A percentile compares a stretch with the other conserved stretches of the same genome.
These are phyloP conservation scores for Chlorella vulgaris DNA, from an alignment of 139 green algal species.

Conservation along the genomic window DNA sequence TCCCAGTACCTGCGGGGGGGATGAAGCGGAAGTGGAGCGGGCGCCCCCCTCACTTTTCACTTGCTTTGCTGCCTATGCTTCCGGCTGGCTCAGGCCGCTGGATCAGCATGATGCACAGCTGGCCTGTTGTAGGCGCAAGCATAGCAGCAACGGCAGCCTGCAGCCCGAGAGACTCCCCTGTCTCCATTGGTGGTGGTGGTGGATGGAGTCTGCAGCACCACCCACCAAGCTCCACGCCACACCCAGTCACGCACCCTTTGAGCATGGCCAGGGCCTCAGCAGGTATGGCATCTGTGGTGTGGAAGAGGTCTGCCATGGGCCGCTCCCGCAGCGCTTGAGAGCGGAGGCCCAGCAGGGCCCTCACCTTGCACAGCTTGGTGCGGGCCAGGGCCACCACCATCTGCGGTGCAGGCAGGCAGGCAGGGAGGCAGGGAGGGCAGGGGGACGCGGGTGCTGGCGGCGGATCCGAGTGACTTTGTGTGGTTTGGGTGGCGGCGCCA, in stretches of 20 bases:
- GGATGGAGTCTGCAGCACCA: not conserved
- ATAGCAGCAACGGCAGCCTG: too few species aligned
- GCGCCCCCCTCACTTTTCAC: too few species aligned
- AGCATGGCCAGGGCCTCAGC: not conserved
- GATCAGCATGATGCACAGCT: too few species aligned
- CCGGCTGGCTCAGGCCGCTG: too few species aligned
- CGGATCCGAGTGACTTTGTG: not conserved
- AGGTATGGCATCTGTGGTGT: constrained; percentile 6
- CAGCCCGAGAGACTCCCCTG: not conserved
- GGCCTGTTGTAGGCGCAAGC: too few species aligned
- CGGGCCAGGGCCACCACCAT: constrained; percentile 30
- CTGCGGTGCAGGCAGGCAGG: not conserved
- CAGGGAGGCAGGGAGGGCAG: not conserved
- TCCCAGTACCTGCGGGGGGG: not conserved
- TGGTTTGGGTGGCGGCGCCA: too few species aligned
- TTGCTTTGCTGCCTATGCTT: too few species aligned
- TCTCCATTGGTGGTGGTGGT: not conserved
- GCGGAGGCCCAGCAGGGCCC: constrained; percentile 10
- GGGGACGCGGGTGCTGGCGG: not conserved
- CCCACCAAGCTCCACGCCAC: not conserved
- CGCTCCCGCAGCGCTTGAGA: not conserved
- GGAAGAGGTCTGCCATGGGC: not conserved
- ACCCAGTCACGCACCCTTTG: not conserved
- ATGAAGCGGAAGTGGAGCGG: too few species aligned
- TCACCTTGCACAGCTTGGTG: constrained; percentile 18